Evolutionary conservation across 2,329 filamentous ascomycete species (phyloP).

Genomic region (Pseudogymnoascus sp.): DNA sequence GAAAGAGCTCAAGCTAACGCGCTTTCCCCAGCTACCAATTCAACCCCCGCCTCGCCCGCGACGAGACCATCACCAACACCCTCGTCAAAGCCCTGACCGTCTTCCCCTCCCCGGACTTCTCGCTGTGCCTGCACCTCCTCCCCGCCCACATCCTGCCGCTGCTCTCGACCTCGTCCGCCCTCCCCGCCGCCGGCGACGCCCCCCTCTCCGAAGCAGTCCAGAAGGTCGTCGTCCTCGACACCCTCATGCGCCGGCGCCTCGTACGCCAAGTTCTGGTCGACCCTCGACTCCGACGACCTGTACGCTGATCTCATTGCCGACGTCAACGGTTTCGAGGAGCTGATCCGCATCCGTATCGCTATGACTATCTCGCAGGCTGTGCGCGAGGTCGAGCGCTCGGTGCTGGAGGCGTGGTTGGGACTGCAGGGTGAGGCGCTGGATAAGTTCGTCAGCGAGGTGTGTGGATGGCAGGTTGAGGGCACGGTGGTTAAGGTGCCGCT

Average conservation of each 20-base stretch:
- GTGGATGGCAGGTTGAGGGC: slow-evolving; percentile 71
- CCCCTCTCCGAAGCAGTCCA: slow-evolving; percentile 76
- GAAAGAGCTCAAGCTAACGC: slow-evolving; percentile 4
- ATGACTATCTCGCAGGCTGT: slow-evolving; percentile 77
- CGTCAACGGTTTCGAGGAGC: slow-evolving; percentile 89
- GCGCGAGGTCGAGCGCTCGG: slow-evolving; percentile 61
- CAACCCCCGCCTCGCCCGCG: slow-evolving; percentile 95
- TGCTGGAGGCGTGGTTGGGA: slow-evolving; percentile 71
- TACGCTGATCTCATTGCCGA: slow-evolving; percentile 95
- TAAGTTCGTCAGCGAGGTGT: slow-evolving; percentile 79
- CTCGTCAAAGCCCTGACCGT: slow-evolving; percentile 96
- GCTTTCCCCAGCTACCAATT: slow-evolving; percentile 77
- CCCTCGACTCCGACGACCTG: slow-evolving; percentile 85
- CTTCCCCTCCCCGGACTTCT: slow-evolving; percentile 95
- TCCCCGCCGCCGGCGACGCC: slow-evolving; percentile 53
- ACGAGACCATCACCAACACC: slow-evolving; percentile 97
- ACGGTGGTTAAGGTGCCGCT: slow-evolving; percentile 68
- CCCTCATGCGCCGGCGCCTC: slow-evolving; percentile 82
- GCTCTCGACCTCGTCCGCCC: slow-evolving; percentile 40
- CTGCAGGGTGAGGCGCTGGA: slow-evolving; percentile 59
- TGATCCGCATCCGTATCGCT: slow-evolving; percentile 84
- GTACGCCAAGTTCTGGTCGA: slow-evolving; percentile 89
- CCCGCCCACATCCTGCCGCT: slow-evolving; percentile 71
- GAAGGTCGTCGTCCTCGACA: slow-evolving; percentile 61
- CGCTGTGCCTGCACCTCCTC: slow-evolving; percentile 87